Evolutionary conservation across 164 flowering plant species (phyloP).

Genomic region (Magnolia kwangsiensis): DNA sequence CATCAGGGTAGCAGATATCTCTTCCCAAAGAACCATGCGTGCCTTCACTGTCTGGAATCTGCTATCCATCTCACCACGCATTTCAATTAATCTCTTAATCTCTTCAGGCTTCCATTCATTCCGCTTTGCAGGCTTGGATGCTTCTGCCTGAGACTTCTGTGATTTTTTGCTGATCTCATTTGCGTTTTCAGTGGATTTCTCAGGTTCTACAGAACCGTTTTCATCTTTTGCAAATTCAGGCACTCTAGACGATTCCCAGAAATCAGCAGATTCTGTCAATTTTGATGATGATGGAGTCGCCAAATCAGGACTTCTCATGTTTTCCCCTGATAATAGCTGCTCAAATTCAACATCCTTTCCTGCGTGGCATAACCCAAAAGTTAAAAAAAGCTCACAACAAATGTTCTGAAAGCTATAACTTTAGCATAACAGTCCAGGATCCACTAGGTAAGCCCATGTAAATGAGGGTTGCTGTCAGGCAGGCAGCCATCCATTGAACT

Average conservation of each 20-base stretch:
- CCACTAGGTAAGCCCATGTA: too few species aligned
- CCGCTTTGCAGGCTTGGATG: conserved; percentile 52
- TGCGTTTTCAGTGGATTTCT: conserved; percentile 14
- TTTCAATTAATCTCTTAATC: conserved; percentile 57
- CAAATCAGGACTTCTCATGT: conserved; percentile 25
- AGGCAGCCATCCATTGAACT: too few species aligned
- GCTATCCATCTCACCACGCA: conserved; percentile 69
- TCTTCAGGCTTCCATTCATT: conserved; percentile 94
- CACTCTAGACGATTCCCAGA: conserved; percentile 39
- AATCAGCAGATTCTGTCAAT: conserved; percentile 33
- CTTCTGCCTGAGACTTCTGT: conserved; percentile 21
- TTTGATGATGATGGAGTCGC: conserved; percentile 19
- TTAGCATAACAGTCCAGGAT: background rate
- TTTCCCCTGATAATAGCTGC: conserved; percentile 39
- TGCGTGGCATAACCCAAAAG: conserved; percentile 15
- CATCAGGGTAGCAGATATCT: conserved; percentile 58
- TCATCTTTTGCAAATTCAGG: conserved; percentile 25
- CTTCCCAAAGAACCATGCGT: conserved; percentile 96
- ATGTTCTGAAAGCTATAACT: background rate
- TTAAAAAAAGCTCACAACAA: background rate
- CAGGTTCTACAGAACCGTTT: conserved; percentile 26
- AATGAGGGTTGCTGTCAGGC: too few species aligned
- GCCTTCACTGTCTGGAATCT: conserved; percentile 77
- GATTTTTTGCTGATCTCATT: background rate
- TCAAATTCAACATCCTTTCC: conserved; percentile 27